phyloP scores from a whole-genome alignment of 305 asterid genomes.

The Fraxinus platypoda region DNA sequence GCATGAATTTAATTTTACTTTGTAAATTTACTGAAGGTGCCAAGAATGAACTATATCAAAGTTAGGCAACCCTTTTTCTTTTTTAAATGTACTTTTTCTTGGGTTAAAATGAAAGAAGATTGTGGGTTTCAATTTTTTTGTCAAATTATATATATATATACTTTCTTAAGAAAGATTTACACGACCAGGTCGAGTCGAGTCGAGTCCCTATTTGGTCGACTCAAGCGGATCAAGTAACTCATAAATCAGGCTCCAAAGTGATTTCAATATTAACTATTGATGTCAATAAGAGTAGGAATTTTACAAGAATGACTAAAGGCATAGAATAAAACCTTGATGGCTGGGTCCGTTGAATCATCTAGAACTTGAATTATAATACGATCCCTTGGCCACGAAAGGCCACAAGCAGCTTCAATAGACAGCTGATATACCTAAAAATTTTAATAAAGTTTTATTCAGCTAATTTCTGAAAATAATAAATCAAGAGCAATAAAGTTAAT shows the following conservation, averaged over 20 bases:
- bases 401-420: conserved; percentile 45
- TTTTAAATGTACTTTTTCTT: too few species aligned
- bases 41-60: not conserved
- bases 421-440: conserved; percentile 35
- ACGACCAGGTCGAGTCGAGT: not conserved
- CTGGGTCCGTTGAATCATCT: conserved; percentile 41
- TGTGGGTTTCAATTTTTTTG: too few species aligned
- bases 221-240: not conserved
- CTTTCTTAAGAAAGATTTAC: not conserved
- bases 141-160: too few species aligned
- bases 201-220: not conserved
- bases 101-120: too few species aligned
- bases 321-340: conserved; percentile 29
- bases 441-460: not conserved
- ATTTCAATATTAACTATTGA: conserved; percentile 22
- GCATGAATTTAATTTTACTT: not conserved
- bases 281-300: not conserved
- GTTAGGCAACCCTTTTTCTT: not conserved
- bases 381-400: conserved; percentile 42
- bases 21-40: not conserved
- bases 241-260: not conserved
- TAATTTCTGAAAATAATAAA: not conserved
- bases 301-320: not conserved
- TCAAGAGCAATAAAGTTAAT: not conserved
- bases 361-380: conserved; percentile 42